These are phyloP conservation scores for Sugiyamaella americana DNA, from an alignment of 805 yeast species.

Conservation along the genomic window DNA sequence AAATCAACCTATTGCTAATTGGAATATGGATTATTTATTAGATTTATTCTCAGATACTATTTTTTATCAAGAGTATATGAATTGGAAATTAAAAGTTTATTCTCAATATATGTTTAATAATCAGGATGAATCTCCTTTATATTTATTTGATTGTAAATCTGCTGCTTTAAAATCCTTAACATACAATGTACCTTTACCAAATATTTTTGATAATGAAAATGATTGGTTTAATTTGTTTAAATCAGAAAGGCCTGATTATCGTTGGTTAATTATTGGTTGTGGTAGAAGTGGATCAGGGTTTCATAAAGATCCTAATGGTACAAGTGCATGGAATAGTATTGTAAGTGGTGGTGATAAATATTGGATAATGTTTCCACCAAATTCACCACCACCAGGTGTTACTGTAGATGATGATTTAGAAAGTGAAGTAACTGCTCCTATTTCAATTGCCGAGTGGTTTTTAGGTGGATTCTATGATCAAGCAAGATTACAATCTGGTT, in stretches of 20 bases:
- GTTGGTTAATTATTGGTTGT: slow-evolving; percentile 91
- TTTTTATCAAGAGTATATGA: slow-evolving; percentile 81
- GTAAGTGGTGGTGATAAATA: slow-evolving; percentile 61
- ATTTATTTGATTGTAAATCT: slow-evolving; percentile 76
- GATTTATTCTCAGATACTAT: slow-evolving; percentile 48
- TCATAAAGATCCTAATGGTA: slow-evolving; percentile 88
- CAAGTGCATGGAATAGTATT: slow-evolving; percentile 86
- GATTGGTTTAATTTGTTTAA: slow-evolving; percentile 60
- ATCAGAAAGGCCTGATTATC: slow-evolving; percentile 65
- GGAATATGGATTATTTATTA: slow-evolving; percentile 50
- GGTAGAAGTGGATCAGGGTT: slow-evolving; percentile 78
- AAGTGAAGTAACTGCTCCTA: slow-evolving; percentile 85
- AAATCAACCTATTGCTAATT: slow-evolving; percentile 49
- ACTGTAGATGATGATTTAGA: slow-evolving; percentile 60
- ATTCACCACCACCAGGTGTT: slow-evolving; percentile 84
- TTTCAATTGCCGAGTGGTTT: slow-evolving; percentile 92
- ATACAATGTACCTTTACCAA: slow-evolving; percentile 43
- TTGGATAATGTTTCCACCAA: slow-evolving; percentile 87
- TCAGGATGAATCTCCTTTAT: slow-evolving; percentile 76
- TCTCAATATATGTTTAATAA: slow-evolving; percentile 54
- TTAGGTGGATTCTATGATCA: slow-evolving; percentile 64
- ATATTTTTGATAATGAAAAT: slow-evolving; percentile 39
- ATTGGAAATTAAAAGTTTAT: slow-evolving; percentile 66
- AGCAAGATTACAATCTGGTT: slow-evolving; percentile 39
- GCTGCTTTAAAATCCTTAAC: slow-evolving; percentile 53